phyloP scores from a whole-genome alignment of 176 grass and related monocot genomes.

The Cenchrus americanus region DNA sequence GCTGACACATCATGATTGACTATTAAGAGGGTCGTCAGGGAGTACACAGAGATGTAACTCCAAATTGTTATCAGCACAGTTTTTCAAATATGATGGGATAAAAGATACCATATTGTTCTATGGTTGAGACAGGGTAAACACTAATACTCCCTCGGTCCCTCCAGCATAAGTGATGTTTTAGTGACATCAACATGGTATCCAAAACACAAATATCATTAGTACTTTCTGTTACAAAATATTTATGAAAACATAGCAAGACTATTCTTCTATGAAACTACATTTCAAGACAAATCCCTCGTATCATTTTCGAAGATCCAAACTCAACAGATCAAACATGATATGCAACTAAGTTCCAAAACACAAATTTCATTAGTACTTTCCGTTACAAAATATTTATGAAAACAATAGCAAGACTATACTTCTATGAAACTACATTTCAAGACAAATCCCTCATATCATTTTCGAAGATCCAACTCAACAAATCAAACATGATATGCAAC shows the following conservation, averaged over 20 bases:
- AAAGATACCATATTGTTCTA: background rate
- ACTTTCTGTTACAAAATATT: background rate
- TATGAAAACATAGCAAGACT: background rate
- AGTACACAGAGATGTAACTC: background rate
- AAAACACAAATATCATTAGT: background rate
- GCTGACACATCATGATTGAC: background rate
- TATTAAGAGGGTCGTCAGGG: background rate
- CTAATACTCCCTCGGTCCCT: background rate
- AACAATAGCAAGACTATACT: background rate
- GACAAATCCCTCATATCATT: background rate
- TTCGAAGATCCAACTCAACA: background rate
- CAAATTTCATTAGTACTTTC: background rate
- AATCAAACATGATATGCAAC: background rate
- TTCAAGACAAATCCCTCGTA: too few species aligned
- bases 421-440: too few species aligned
- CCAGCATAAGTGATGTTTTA: background rate
- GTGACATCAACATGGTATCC: background rate
- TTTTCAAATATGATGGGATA: background rate
- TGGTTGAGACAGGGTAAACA: background rate
- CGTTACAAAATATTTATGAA: background rate
- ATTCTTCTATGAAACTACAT: too few species aligned
- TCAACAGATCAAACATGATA: background rate
- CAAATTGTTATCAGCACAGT: background rate
- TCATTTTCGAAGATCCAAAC: too few species aligned
- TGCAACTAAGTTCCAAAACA: background rate